These are phyloP conservation scores for Coriolopsis trogii DNA, from an alignment of 1,284 basidiomycete species.

Conservation along the genomic window DNA sequence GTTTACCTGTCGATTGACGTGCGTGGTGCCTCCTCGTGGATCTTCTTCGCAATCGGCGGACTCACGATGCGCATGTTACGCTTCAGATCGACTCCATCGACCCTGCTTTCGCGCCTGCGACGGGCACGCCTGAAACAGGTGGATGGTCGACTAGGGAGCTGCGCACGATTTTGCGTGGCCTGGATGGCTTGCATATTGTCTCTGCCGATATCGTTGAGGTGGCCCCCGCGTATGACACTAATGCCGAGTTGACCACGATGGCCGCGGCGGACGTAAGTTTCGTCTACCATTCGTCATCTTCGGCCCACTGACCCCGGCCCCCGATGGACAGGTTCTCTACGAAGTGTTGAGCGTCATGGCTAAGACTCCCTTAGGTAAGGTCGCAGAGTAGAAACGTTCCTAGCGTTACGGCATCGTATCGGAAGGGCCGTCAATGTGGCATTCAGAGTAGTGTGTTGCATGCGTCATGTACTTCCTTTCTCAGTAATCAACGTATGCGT, in stretches of 20 bases:
- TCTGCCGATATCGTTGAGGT: slow-evolving; percentile 85
- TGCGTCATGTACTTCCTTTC: not conserved
- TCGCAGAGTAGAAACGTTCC: slow-evolving; percentile 25
- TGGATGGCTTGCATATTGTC: slow-evolving; percentile 73
- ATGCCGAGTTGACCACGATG: slow-evolving; percentile 79
- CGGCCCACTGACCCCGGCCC: slow-evolving; percentile 10
- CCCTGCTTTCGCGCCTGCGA: slow-evolving; percentile 79
- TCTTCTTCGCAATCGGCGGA: not conserved
- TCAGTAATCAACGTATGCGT: not conserved
- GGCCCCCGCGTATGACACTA: slow-evolving; percentile 79
- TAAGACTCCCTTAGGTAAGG: slow-evolving; percentile 73
- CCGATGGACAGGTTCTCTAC: slow-evolving; percentile 55
- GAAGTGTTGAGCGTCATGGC: slow-evolving; percentile 80
- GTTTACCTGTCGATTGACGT: slow-evolving; percentile 79
- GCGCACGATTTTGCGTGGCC: slow-evolving; percentile 71
- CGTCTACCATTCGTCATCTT: not conserved
- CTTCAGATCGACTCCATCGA: slow-evolving; percentile 71
- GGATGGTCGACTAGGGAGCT: slow-evolving; percentile 81
- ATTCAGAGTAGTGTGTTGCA: slow-evolving; percentile 7
- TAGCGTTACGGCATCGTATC: slow-evolving; percentile 14
- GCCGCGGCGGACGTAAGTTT: slow-evolving; percentile 75
- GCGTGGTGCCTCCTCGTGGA: slow-evolving; percentile 25
- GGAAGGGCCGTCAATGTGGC: slow-evolving; percentile 1
- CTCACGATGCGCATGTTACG: not conserved
- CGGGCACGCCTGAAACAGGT: slow-evolving; percentile 71